Conservation (phyloP, 345 rosid species). For the Rhizophora apiculata region DNA sequence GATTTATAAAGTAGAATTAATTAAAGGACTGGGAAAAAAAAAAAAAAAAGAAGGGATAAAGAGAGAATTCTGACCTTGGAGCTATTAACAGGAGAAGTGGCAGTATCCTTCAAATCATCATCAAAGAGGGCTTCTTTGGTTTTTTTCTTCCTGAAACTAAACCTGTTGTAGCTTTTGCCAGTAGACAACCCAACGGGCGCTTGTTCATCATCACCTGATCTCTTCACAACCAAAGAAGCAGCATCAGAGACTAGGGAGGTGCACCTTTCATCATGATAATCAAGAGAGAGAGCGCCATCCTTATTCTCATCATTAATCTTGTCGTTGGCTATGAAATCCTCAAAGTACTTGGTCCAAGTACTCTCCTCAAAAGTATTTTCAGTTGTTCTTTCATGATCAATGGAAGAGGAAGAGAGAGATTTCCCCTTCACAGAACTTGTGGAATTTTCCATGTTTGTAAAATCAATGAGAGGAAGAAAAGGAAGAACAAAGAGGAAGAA, state of each 20-base stretch:
- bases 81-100: slow-evolving; percentile 48
- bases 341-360: slow-evolving; percentile 61
- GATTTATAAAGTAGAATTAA: not conserved
- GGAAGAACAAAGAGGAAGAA: not conserved
- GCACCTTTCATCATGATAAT: slow-evolving; percentile 2
- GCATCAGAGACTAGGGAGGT: slow-evolving; percentile 43
- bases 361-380: slow-evolving; percentile 37
- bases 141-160: slow-evolving; percentile 37
- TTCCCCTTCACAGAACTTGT: slow-evolving; percentile 15
- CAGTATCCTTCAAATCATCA: slow-evolving; percentile 59
- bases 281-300: slow-evolving; percentile 13
- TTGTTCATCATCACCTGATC: not conserved
- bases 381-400: not conserved
- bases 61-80: slow-evolving; percentile 35
- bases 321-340: slow-evolving; percentile 35
- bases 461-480: not conserved
- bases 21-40: not conserved
- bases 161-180: slow-evolving; percentile 10
- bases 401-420: not conserved
- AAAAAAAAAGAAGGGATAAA: not conserved
- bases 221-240: slow-evolving; percentile 33
- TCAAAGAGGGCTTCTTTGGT: slow-evolving; percentile 26
- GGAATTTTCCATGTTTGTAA: slow-evolving; percentile 18
- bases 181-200: not conserved
- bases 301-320: not conserved